Base-by-base conservation (phyloP, 2,329 filamentous ascomycete species). In the Fusarium sublunatum region DNA sequence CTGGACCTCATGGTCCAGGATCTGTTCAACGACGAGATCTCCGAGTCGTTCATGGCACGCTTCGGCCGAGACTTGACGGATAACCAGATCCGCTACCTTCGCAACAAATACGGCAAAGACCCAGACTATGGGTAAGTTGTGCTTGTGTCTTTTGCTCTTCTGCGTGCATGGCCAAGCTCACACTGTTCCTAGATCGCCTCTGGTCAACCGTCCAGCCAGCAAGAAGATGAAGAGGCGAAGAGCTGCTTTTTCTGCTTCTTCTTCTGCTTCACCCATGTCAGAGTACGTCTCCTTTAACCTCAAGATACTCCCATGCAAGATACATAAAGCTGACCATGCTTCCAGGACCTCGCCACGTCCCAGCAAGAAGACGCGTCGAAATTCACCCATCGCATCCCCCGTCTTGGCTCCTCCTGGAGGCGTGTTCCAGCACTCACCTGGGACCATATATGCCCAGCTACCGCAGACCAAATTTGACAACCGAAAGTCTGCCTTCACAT, bases 71-170 rank as follows among this genome's bases (percentile, higher is more conserved):
- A 38, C 1, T 62, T 78, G 44, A 73, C 72, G 3, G 58, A 70
- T 2, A 77, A 74, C 41, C 76, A 79, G 58, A 69, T 80, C 9
- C 73, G 75, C 9, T 79, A 80, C 48, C 58, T 79, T 8, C 77
- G 75, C 58, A 75, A 74, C 59, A 78, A 79, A 56, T 80, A 80
- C 39, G 77, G 78, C 0, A 74, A 70, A 34, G 76, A 79, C 34
- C 75, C 77, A 0, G 70, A 73, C 7, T 79, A 74, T 51, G 73
- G 74, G 78, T 79, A 70, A 53, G 76, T 68, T 26, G 6, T 31
- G 19, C n/a, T 6, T 29, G 10, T 19, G 15, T 32, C 22, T 22
- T 12, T 8, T 40, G 15, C 34, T 22, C 19, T 13, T 11, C n/a
- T 10, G 28, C 26, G 22, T 5, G 19, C 15, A 8, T 24, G 5